Percentiles rank a stretch among this genome's conserved stretches.
Conservation (phyloP, 2,329 filamentous ascomycete species). For the Apiospora arundinis region DNA sequence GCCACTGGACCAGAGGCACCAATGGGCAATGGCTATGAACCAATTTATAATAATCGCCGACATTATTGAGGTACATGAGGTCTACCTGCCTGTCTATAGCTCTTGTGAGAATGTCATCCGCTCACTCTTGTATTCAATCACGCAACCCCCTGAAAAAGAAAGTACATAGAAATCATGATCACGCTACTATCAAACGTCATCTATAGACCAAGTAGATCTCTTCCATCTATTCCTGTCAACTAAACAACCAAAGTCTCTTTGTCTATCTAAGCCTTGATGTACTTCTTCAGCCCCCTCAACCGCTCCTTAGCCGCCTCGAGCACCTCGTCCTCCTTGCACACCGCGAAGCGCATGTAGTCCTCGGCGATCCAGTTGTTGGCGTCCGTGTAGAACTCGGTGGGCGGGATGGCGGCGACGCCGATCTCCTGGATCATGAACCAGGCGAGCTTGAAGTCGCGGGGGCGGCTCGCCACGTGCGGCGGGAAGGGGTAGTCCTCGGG, state of each 20-base stretch:
- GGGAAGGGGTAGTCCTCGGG: constrained; percentile 89
- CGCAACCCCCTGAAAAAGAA: no score
- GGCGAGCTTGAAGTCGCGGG: constrained; percentile 90
- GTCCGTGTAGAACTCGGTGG: constrained; percentile 95
- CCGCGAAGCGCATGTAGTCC: constrained; percentile 92
- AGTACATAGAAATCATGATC: no score
- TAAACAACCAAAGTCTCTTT: no score
- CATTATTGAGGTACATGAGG: not conserved
- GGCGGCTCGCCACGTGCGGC: constrained; percentile 81
- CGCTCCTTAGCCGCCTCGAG: constrained; percentile 80
- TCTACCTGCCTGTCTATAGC: no score
- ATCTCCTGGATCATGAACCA: constrained; percentile 99
- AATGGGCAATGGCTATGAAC: not conserved
- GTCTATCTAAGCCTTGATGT: constrained; percentile 51
- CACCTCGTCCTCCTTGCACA: constrained; percentile 93
- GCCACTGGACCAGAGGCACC: not conserved
- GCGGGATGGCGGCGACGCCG: constrained; percentile 93
- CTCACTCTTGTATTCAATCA: no score
- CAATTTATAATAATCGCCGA: not conserved
- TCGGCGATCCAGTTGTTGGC: constrained; percentile 83
- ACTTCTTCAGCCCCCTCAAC: constrained; percentile 75
- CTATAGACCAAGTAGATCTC: no score
- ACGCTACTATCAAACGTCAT: no score
- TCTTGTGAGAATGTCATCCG: no score
- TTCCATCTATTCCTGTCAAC: not conserved